Percentiles rank a stretch among this genome's conserved stretches.
These are phyloP conservation scores for Gamarada debralockiae DNA, from an alignment of 495 filamentous ascomycete species.

Conservation along the genomic window DNA sequence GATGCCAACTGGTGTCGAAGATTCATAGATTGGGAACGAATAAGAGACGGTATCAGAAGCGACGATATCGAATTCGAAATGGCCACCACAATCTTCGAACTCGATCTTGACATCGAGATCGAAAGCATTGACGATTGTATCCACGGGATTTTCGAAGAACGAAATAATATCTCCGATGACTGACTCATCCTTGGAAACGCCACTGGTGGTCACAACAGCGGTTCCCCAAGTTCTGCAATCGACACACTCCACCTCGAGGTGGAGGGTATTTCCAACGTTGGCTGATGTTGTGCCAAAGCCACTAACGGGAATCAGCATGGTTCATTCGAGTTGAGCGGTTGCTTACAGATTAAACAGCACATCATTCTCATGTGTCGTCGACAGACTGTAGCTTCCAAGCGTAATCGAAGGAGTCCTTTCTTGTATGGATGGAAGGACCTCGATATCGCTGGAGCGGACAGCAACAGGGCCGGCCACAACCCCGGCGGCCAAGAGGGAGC, in stretches of 20 bases:
- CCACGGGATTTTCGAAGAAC: conserved; percentile 15
- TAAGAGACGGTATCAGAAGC: conserved; percentile 9
- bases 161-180: conserved; percentile 10
- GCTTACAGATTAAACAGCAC: conserved; percentile 11
- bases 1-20: conserved; percentile 1
- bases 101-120: conserved; percentile 16
- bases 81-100: conserved; percentile 13
- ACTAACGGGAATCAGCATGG: neutral
- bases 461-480: conserved; percentile 1
- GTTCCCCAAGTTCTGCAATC: conserved; percentile 19
- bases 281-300: neutral
- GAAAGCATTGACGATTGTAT: conserved; percentile 12
- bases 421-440: neutral
- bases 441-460: neutral
- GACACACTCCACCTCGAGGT: conserved; percentile 9
- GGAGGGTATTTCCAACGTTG: neutral
- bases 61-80: conserved; percentile 16
- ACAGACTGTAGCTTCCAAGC: conserved; percentile 9
- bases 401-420: neutral
- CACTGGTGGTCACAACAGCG: conserved; percentile 11
- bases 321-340: neutral
- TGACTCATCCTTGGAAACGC: conserved; percentile 10
- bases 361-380: conserved; percentile 5
- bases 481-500: conserved; percentile 1
- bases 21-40: conserved; percentile 11